phyloP scores from a whole-genome alignment of 2,329 filamentous ascomycete species.

The Alternaria angustiovoidea region DNA sequence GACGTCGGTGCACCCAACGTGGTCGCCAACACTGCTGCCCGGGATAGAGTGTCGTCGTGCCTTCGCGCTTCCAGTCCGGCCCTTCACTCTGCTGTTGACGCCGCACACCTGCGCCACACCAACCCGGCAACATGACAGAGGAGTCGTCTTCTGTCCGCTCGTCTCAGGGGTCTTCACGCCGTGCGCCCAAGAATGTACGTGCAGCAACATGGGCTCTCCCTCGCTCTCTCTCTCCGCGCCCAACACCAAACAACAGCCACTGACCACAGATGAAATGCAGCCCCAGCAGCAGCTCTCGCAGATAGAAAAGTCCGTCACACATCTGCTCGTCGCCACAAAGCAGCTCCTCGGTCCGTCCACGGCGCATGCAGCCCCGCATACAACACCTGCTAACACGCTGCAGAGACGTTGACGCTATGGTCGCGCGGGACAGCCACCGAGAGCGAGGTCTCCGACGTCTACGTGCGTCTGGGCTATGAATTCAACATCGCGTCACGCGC shows the following conservation, averaged over 20 bases:
- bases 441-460: slow-evolving; percentile 96
- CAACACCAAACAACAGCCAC: slow-evolving; percentile 17
- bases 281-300: slow-evolving; percentile 83
- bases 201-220: slow-evolving; percentile 2
- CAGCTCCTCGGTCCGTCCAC: slow-evolving; percentile 71
- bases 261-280: slow-evolving; percentile 53
- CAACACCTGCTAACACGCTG: slow-evolving; percentile 22
- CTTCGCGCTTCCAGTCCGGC: slow-evolving; percentile 20
- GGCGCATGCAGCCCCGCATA: slow-evolving; percentile 7
- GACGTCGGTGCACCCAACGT: slow-evolving; percentile 25
- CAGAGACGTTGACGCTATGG: slow-evolving; percentile 95
- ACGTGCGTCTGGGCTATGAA: slow-evolving; percentile 95
- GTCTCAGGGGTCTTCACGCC: slow-evolving; percentile 58
- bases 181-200: slow-evolving; percentile 49
- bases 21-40: slow-evolving; percentile 20
- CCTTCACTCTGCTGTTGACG: slow-evolving; percentile 23
- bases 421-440: slow-evolving; percentile 91
- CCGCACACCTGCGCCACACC: slow-evolving; percentile 25
- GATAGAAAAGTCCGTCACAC: slow-evolving; percentile 94
- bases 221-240: slow-evolving; percentile 6
- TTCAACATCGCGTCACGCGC: slow-evolving; percentile 99
- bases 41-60: slow-evolving; percentile 20
- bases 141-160: slow-evolving; percentile 39
- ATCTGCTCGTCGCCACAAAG: slow-evolving; percentile 96
- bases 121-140: slow-evolving; percentile 33